phyloP scores from a whole-genome alignment of 1,284 basidiomycete species.

The Microbotryum saponariae region DNA sequence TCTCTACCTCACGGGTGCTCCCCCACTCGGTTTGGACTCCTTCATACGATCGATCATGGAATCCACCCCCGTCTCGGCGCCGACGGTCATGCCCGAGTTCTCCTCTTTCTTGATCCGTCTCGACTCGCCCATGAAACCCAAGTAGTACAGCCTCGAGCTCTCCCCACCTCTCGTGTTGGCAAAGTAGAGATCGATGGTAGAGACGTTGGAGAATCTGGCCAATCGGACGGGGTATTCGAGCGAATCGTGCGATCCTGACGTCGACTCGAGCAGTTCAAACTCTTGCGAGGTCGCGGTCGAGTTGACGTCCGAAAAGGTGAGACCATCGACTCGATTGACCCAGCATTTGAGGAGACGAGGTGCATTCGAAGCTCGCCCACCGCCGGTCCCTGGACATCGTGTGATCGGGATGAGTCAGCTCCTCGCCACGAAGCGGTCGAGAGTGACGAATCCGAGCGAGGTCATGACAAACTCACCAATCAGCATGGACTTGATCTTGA shows the following conservation, averaged over 20 bases:
- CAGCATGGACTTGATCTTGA: slow-evolving; percentile 57
- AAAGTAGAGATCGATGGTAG: slow-evolving; percentile 65
- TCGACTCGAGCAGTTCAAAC: slow-evolving; percentile 60
- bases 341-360: slow-evolving; percentile 23
- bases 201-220: slow-evolving; percentile 64
- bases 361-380: slow-evolving; percentile 46
- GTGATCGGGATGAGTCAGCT: slow-evolving; percentile 35
- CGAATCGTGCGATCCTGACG: slow-evolving; percentile 48
- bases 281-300: slow-evolving; percentile 55
- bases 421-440: slow-evolving; percentile 2
- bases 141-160: slow-evolving; percentile 58
- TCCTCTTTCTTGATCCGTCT: slow-evolving; percentile 52
- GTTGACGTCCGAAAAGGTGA: slow-evolving; percentile 15
- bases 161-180: slow-evolving; percentile 60
- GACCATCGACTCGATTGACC: slow-evolving; percentile 21
- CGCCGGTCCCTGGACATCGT: slow-evolving; percentile 50
- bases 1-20: slow-evolving; percentile 12
- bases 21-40: slow-evolving; percentile 20
- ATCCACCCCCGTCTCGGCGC: slow-evolving; percentile 22
- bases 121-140: slow-evolving; percentile 71
- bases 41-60: slow-evolving; percentile 22
- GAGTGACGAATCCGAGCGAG: slow-evolving; percentile 5
- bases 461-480: slow-evolving; percentile 49
- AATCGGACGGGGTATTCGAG: slow-evolving; percentile 65
- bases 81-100: slow-evolving; percentile 24